Conservation (phyloP, 768 basidiomycete species). For the Baorangia bicolor region DNA sequence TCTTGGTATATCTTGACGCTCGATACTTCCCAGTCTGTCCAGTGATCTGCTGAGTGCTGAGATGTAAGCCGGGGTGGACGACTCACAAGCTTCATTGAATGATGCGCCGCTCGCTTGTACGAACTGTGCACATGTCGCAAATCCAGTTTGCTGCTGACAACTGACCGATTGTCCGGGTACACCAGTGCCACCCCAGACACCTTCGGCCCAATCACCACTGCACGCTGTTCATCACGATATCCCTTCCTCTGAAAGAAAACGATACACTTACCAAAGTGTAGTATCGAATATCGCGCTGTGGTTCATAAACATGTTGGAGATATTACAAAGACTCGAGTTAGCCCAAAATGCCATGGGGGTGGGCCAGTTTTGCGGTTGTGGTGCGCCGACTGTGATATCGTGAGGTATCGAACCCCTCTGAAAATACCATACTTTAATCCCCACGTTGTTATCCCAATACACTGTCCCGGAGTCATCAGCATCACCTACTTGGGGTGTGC, state of each 20-base stretch:
- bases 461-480: conserved; percentile 9
- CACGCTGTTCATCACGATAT: conserved; percentile 4
- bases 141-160: conserved; percentile 82
- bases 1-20: conserved; percentile 72
- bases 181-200: conserved; percentile 70
- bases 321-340: conserved; percentile 62
- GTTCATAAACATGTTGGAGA: conserved; percentile 73
- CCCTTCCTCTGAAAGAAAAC: background rate
- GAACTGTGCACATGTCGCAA: conserved; percentile 76
- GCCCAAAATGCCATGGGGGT: conserved; percentile 78
- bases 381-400: conserved; percentile 74
- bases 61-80: conserved; percentile 1
- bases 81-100: conserved; percentile 78
- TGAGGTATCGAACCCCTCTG: conserved; percentile 66
- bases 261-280: conserved; percentile 62
- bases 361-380: conserved; percentile 77
- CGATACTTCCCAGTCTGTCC: conserved; percentile 77
- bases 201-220: conserved; percentile 88
- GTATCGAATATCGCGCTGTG: conserved; percentile 84
- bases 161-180: conserved; percentile 84
- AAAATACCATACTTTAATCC: conserved; percentile 84
- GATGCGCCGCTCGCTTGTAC: conserved; percentile 70
- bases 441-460: conserved; percentile 52
- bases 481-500: background rate
- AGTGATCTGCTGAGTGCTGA: conserved; percentile 1